Base-by-base conservation (phyloP, 2,329 filamentous ascomycete genomes). In the Exophiala sp. region DNA sequence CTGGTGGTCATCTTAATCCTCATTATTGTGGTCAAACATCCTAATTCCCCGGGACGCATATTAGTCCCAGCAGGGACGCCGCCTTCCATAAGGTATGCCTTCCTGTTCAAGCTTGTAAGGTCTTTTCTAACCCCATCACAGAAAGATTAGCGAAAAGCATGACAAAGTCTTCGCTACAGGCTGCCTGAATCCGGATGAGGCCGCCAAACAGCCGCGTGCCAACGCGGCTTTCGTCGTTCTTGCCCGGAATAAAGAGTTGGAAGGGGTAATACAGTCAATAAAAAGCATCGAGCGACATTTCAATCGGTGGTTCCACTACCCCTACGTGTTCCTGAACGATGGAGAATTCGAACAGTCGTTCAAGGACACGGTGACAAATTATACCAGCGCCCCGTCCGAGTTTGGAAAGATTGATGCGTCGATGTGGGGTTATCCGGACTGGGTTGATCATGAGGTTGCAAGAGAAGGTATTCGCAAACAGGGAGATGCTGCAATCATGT, bases 271-370 rank as follows among this genome's bases (percentile, higher is more conserved):
- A 61, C 90, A 97, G 72, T 97, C 94, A 8, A 82, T 99, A 71
- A 96, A 96, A 77, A 97, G 92, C 40, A 91, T 99, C 63, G 94
- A 99, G 77, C 84, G 94, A 65, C 94, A 99, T 74, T 99, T 99
- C 83, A 99, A 99, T 75, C 84, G 91, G 63, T 99, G 92, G 91
- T 99, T 91, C 71, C 85, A 97, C 72, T 99, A 99, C 71, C 94
- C 94, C 21, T 99, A 97, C 69, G 92, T 97, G 63, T 97, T 99
- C 72, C 78, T 99, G 63, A 99, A 99, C 73, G 92, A 99, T 66
- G 94, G 87, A 60, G 91, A 97, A 54, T 99, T 99, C 81, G 91
- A 97, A 72, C 84, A 89, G 67, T 89, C 86, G 10, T 99, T 99
- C 81, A 95, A 89, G 71, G 87, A 92, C 64, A 86, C 85, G 0